A percentile compares a stretch with the other conserved stretches of the same genome.
These are phyloP conservation scores for Chlorella sorokiniana DNA, from an alignment of 139 green algal species.

Conservation along the genomic window DNA sequence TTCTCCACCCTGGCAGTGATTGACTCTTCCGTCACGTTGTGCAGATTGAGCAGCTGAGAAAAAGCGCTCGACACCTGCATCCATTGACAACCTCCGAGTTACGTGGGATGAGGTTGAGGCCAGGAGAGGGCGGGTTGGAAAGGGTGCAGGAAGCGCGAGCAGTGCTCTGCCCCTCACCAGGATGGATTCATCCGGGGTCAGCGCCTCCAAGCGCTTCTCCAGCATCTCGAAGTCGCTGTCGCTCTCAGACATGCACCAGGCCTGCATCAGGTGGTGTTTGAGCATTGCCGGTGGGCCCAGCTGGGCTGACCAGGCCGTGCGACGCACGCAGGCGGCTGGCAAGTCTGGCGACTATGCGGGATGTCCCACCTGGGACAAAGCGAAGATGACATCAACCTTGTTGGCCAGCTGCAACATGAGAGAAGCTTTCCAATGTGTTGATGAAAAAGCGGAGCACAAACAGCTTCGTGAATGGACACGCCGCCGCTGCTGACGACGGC, in stretches of 20 bases:
- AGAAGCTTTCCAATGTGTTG: no score
- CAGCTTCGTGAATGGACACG: background rate
- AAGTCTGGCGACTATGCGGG: background rate
- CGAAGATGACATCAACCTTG: slow-evolving; percentile 80
- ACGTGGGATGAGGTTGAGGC: background rate
- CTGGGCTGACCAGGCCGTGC: background rate
- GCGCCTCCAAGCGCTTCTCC: slow-evolving; percentile 66
- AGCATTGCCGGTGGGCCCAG: background rate
- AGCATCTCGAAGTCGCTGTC: slow-evolving; percentile 84
- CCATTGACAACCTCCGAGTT: background rate
- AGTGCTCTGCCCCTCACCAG: slow-evolving; percentile 58
- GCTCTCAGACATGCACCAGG: slow-evolving; percentile 72
- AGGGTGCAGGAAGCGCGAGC: background rate
- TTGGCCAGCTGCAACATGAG: slow-evolving; percentile 15
- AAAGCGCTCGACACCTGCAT: slow-evolving; percentile 81
- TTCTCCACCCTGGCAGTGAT: slow-evolving; percentile 72
- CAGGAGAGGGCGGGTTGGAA: background rate
- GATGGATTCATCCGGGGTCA: slow-evolving; percentile 84
- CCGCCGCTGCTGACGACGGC: background rate
- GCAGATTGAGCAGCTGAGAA: slow-evolving; percentile 91
- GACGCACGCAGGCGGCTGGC: background rate
- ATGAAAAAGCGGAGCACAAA: background rate
- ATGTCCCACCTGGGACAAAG: slow-evolving; percentile 65
- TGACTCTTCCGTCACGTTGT: slow-evolving; percentile 91
- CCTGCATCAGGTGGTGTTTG: slow-evolving; percentile 8